Base-by-base conservation (phyloP, 2,329 filamentous ascomycete species). In the Phialemonium atrogriseum region DNA sequence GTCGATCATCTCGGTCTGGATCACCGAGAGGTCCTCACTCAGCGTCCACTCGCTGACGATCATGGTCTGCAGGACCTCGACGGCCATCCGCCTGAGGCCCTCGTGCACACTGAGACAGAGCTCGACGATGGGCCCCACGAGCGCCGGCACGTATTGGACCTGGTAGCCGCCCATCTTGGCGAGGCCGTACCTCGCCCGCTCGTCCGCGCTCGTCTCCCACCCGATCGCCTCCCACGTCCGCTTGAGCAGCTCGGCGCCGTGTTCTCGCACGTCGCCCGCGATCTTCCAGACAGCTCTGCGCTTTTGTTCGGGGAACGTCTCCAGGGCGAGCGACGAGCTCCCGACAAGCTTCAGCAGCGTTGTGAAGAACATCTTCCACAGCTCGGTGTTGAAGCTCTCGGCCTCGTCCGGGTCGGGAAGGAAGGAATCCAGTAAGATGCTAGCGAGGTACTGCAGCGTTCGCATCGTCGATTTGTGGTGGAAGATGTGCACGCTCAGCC, bases 1-100 rank as follows among this genome's bases (percentile, higher is more conserved):
- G 48, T 95, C 89, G 46, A 98, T 94, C 66, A 96, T 88, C 56
- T 95, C 91, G 3, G 87, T 91, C 56, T 96, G 88, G 31, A 98
- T 84, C 28, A 91, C 78, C 3, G 82, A 82, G 28, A 98, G 62
- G 52, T 96, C 89, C 52, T 94, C 84, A 51, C 87, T 95, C 41
- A 98, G 60, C 11, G 87, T 88, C 91, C 91, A 98, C 58, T 98
- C 91, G 59, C 88, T 94, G 44, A 96, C 80, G 48, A 98, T 94
- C 91, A 98, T 98, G 3, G 87, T 94, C 54, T 94, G 87, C 39
- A 98, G 60, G 13, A 98, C 84, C 53, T 94, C 84, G 18, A 95
- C 87, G 1, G 89, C 91, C 56, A 94, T 91, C 41, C 77, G 77
- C 38, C 91, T 76, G 35, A 98, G 64, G 4, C 88, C 88, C 54